These are phyloP conservation scores for Kuraishia hungarica DNA, from an alignment of 805 yeast species.

Conservation along the genomic window DNA sequence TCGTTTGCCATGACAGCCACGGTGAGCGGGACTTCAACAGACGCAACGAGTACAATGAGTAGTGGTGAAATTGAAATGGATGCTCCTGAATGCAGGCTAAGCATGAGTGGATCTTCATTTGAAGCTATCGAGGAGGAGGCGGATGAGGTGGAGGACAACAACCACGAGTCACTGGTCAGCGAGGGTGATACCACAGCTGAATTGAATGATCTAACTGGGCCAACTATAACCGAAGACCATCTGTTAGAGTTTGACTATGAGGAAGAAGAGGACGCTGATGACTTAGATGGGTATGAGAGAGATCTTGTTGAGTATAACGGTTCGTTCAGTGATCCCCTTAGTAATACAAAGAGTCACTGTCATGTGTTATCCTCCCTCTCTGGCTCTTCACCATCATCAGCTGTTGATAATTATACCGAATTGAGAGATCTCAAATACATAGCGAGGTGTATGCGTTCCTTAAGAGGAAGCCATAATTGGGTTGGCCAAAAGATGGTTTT, in stretches of 20 bases:
- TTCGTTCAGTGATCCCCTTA: background rate
- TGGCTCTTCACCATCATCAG: background rate
- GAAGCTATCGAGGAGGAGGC: background rate
- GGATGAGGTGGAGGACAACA: background rate
- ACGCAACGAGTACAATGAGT: background rate
- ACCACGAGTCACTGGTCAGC: too few relatives aligned
- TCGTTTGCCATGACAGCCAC: background rate
- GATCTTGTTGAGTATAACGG: background rate
- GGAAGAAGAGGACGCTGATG: background rate
- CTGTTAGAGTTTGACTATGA: background rate
- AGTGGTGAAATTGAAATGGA: background rate
- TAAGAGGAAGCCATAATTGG: conserved; percentile 3
- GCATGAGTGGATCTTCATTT: background rate
- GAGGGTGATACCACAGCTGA: too few relatives aligned
- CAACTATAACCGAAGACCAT: background rate
- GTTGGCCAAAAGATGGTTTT: conserved; percentile 1
- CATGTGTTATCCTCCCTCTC: too few relatives aligned
- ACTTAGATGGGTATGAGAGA: background rate
- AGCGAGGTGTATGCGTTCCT: conserved; percentile 1
- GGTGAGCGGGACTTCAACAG: background rate
- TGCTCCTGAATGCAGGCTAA: background rate
- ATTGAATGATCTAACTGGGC: background rate
- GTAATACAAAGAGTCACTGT: background rate
- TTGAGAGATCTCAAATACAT: conserved; percentile 1
- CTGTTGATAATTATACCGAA: background rate